These are phyloP conservation scores for Cytidiella melzeri DNA, from an alignment of 768 basidiomycete genomes.

Conservation along the genomic window DNA sequence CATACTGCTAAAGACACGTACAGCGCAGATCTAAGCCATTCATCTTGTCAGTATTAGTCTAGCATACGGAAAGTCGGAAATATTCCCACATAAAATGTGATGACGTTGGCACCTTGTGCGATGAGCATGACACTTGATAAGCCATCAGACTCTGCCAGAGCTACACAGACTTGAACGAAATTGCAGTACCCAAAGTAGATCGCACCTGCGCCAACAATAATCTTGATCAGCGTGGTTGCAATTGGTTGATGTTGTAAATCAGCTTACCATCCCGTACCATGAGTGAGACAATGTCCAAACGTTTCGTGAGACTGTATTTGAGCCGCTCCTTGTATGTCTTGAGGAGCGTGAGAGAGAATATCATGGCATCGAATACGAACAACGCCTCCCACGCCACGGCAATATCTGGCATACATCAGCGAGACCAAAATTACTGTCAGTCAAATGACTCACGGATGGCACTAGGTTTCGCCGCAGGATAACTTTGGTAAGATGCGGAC, in stretches of 20 bases:
- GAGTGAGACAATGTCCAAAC: conserved; percentile 30
- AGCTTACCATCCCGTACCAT: conserved; percentile 45
- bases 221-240: not conserved
- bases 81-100: conserved; percentile 31
- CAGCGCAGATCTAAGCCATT: conserved; percentile 16
- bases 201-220: conserved; percentile 31
- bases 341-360: conserved; percentile 42
- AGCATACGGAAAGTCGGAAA: not conserved
- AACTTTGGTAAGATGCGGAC: no score
- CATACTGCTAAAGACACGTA: conserved; percentile 23
- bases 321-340: conserved; percentile 34
- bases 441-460: not conserved
- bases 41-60: conserved; percentile 1
- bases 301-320: conserved; percentile 4
- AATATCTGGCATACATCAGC: conserved; percentile 15
- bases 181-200: conserved; percentile 54
- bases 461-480: no score
- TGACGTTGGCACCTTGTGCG: conserved; percentile 43
- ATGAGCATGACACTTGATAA: conserved; percentile 42
- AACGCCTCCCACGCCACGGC: conserved; percentile 46
- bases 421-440: no score
- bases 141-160: not conserved
- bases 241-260: no score
- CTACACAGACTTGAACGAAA: no score
- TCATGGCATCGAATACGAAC: conserved; percentile 41